phyloP scores from a whole-genome alignment of 1,284 basidiomycete genomes.

The Cutaneotrichosporon sp. region DNA sequence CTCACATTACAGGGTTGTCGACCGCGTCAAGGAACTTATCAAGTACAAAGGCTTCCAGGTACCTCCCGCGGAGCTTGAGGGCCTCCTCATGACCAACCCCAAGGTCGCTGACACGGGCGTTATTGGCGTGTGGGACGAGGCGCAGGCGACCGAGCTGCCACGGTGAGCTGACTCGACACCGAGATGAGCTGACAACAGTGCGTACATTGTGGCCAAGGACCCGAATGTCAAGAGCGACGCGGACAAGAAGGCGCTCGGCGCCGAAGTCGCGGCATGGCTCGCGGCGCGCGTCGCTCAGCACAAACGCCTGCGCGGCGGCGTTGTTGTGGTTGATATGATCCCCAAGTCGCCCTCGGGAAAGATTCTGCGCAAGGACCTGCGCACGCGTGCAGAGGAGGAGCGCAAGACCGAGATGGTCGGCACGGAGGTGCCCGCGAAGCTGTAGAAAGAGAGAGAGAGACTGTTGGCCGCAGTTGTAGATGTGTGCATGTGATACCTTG shows the following conservation, averaged over 20 bases:
- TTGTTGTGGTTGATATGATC: slow-evolving; percentile 48
- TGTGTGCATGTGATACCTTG: no score
- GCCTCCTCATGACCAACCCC: slow-evolving; percentile 64
- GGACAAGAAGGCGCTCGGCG: slow-evolving; percentile 46
- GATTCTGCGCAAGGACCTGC: slow-evolving; percentile 42
- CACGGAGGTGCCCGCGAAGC: slow-evolving; percentile 3
- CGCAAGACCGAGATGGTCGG: slow-evolving; percentile 9
- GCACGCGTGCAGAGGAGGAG: slow-evolving; percentile 30
- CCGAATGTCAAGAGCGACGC: slow-evolving; percentile 4
- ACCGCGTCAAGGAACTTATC: slow-evolving; percentile 68
- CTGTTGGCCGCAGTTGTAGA: no score
- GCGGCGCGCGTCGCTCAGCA: slow-evolving; percentile 52
- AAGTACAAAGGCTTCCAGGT: slow-evolving; percentile 64
- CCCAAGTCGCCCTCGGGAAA: slow-evolving; percentile 49
- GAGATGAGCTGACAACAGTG: slow-evolving; percentile 33
- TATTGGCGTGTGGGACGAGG: slow-evolving; percentile 59
- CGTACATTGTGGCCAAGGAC: slow-evolving; percentile 10
- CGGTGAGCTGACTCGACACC: neutral
- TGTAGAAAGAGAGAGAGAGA: neutral
- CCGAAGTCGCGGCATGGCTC: slow-evolving; percentile 60
- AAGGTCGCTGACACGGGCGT: slow-evolving; percentile 66
- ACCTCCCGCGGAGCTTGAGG: slow-evolving; percentile 78
- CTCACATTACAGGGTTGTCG: slow-evolving; percentile 15
- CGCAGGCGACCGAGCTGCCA: slow-evolving; percentile 70
- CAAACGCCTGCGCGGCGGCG: slow-evolving; percentile 51